phyloP scores from a whole-genome alignment of 2,329 filamentous ascomycete genomes.

The Cladosporium velox region DNA sequence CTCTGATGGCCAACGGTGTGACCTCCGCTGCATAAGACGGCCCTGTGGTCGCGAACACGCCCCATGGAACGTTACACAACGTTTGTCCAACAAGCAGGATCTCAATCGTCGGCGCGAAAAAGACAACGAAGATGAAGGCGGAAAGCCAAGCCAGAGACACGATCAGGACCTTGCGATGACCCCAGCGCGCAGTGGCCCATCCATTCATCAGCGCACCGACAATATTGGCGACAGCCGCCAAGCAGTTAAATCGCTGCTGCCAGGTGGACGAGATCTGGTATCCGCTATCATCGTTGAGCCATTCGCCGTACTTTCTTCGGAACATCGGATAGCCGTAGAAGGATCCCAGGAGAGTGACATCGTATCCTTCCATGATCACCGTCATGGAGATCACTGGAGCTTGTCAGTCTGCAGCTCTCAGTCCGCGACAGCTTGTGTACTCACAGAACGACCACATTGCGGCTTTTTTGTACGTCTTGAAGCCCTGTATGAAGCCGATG shows the following conservation, averaged over 20 bases:
- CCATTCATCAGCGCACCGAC: slow-evolving; percentile 17
- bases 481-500: slow-evolving; percentile 67
- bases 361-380: slow-evolving; percentile 46
- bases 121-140: slow-evolving; percentile 57
- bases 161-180: slow-evolving; percentile 15
- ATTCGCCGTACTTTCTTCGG: slow-evolving; percentile 41
- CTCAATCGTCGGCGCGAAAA: slow-evolving; percentile 49
- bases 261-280: slow-evolving; percentile 57
- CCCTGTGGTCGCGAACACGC: slow-evolving; percentile 61
- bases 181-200: slow-evolving; percentile 16
- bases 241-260: slow-evolving; percentile 60
- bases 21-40: slow-evolving; percentile 61
- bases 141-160: slow-evolving; percentile 12
- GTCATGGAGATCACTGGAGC: slow-evolving; percentile 34
- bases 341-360: slow-evolving; percentile 36
- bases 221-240: slow-evolving; percentile 44
- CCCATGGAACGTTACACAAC: slow-evolving; percentile 61
- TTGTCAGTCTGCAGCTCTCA: neutral
- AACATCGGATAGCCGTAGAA: slow-evolving; percentile 40
- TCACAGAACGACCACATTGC: slow-evolving; percentile 66
- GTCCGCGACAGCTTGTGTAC: neutral
- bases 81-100: slow-evolving; percentile 53
- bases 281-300: slow-evolving; percentile 23
- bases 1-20: slow-evolving; percentile 17
- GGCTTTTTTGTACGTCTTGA: slow-evolving; percentile 83